Evolutionary conservation across 352 stramenopile genomes (phyloP).

Genomic region (Phytophthora multivora): DNA sequence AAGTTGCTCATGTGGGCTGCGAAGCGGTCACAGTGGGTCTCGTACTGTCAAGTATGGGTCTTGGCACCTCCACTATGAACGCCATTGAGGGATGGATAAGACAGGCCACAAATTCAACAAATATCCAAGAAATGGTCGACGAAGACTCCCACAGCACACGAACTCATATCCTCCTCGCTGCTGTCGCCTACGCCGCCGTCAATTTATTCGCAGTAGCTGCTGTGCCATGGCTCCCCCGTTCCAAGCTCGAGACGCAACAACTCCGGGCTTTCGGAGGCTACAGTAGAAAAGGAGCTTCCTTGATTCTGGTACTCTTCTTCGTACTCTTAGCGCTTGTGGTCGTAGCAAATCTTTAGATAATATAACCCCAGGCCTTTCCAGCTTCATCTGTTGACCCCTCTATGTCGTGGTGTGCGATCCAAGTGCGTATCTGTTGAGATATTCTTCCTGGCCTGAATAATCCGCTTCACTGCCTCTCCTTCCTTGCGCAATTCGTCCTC

Average conservation of each 20-base stretch:
- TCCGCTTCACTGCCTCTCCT: constrained; percentile 33
- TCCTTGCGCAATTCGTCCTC: constrained; percentile 47
- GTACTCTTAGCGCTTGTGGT: constrained; percentile 40
- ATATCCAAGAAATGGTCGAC: constrained; percentile 25
- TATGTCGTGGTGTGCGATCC: constrained; percentile 43
- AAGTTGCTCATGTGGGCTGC: constrained; percentile 55
- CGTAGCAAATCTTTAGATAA: constrained; percentile 28
- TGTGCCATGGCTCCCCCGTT: constrained; percentile 37
- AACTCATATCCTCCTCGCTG: constrained; percentile 24
- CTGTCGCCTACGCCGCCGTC: constrained; percentile 25
- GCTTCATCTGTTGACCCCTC: constrained; percentile 18
- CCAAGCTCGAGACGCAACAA: constrained; percentile 53
- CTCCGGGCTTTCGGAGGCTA: constrained; percentile 38
- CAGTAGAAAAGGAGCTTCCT: constrained; percentile 33
- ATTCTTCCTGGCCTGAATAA: constrained; percentile 36
- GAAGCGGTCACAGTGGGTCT: constrained; percentile 62
- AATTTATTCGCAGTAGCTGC: constrained; percentile 33
- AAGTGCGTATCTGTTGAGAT: constrained; percentile 44
- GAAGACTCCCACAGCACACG: constrained; percentile 34
- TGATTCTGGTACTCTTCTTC: constrained; percentile 34
- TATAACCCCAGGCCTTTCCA: constrained; percentile 4
- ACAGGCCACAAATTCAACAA: constrained; percentile 22
- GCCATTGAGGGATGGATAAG: constrained; percentile 36
- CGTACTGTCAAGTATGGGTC: constrained; percentile 50
- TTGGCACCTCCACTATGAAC: constrained; percentile 36